Base-by-base conservation (phyloP, 768 basidiomycete genomes). In the Suillus lakei region DNA sequence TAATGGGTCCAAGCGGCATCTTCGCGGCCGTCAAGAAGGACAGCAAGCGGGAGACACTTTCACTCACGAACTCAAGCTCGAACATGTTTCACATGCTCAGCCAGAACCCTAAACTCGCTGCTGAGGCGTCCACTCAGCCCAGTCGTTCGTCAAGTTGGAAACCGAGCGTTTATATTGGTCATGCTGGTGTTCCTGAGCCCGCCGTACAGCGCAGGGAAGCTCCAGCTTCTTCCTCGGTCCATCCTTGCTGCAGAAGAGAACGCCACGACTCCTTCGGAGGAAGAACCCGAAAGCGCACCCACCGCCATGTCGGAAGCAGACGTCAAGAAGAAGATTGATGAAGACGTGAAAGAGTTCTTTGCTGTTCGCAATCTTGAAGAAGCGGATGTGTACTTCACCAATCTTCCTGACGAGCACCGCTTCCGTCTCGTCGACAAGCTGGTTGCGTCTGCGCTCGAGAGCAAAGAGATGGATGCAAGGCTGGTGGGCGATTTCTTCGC, bases 1-100 rank as follows among this genome's bases (percentile, higher is more conserved):
- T 88, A 1, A 94, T 98, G 74, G 95, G 94, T 8, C 96, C 95
- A 2, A 86, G 88, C 66, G 91, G 91, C 66, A 90, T 96, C 28
- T 98, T 96, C 76, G 83, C 87, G 53, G 83, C 86, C 55, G 86
- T 84, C 71, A 91, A 89, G 81, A 91, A 92, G 76, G 85, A 85
- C 23, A 76, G 67, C 70, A 90, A 92, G 76, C 85, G 91, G 7
- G 90, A 91, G 68, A 85, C 93, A 4, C 77, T 97, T 10, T 91
- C 93, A 10, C 88, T 93, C 54, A 87, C 89, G n/a, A 87, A 82
- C 70, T 95, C 95, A 51, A 88, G 79, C 65, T 86, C 88, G 56
- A 96, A 95, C 77, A 95, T 95, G 90, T 95, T 95, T 80, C 90
- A 89, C 28, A 91, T 92, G 87, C 89, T 96, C 60, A 87, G 85